Evolutionary conservation across 495 filamentous ascomycete genomes (phyloP), one percentile per base, ranked within the genome.

Genomic region (Pseudoneurospora amorphoporcata): DNA sequence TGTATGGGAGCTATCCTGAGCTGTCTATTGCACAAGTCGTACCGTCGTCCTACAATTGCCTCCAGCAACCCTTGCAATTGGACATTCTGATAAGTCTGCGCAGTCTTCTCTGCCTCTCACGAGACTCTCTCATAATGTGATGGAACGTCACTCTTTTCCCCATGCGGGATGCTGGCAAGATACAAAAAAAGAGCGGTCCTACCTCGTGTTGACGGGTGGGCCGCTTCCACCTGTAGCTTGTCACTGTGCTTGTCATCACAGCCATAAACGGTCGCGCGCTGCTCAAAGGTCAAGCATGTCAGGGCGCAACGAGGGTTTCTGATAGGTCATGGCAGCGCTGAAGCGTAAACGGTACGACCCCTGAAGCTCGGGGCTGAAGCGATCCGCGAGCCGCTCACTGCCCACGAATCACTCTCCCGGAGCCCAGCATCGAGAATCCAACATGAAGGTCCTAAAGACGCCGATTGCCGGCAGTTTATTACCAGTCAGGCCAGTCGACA

Each of bases 251-350:
- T 35, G 53, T 35, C 53, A 65, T 65, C 14, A 35, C 53, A 65
- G 53, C 53, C 53, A 65, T 65, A 65, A 58, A 58, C 47, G 47
- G 47, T 29, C 47, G 47, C 47, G 19, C 47, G 47, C 47, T 58
- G 47, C 47, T 58, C 47, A 19, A 58, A 32, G 12, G 47, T 65
- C 29, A 65, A 37, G 53, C 53, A 65, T 65, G 29, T 37, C 53
- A 65, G 53, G 53, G 53, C 53, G 53, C 29, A 65, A 65, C 7
- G 29, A 65, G 14, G 29, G 53, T 35, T 39, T 68, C 19, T 74
- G 73, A 78, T 75, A 78, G 75, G 75, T 65, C 10, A 19, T 8
- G 69, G 53, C 73, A 39, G 71, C 39, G 72, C 73, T 75, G 47
- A 71, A 72, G 39, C 39, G 68, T 68, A 53, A 47, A 72, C 73